Evolutionary conservation across 2,329 filamentous ascomycete species (phyloP).

Genomic region (Stemphylium vesicarium): DNA sequence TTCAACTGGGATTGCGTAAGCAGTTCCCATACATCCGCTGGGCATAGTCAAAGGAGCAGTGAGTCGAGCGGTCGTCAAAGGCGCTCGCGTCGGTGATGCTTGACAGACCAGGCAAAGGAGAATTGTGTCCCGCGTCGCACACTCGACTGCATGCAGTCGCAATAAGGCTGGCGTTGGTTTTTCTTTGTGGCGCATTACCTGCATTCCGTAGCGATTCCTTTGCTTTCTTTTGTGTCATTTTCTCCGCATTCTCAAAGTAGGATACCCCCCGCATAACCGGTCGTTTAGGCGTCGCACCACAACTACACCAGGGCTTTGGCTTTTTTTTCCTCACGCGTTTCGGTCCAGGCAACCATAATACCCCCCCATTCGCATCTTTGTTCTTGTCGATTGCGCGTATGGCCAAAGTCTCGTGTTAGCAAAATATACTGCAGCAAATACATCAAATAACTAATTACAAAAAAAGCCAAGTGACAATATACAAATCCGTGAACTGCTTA

Average conservation of each 20-base stretch:
- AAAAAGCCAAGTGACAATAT: no score
- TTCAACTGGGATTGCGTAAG: conserved; percentile 49
- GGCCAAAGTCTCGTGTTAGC: no score
- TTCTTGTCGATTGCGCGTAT: background rate
- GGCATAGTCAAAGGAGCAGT: conserved; percentile 9
- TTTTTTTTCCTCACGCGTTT: background rate
- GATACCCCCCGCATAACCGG: conserved; percentile 12
- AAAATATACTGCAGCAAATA: no score
- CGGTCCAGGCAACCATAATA: background rate
- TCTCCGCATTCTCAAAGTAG: background rate
- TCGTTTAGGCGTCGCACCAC: conserved; percentile 8
- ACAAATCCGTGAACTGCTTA: no score
- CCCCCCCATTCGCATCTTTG: background rate
- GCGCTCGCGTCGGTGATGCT: conserved; percentile 32
- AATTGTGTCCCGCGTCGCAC: background rate
- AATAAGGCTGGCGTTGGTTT: background rate
- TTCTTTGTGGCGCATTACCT: background rate
- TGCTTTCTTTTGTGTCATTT: background rate
- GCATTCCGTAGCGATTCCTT: background rate
- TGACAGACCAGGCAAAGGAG: background rate
- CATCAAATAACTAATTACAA: no score
- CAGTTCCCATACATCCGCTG: conserved; percentile 42
- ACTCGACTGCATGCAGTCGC: background rate
- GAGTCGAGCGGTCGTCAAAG: conserved; percentile 34
- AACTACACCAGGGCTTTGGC: background rate